phyloP scores from a whole-genome alignment of 2,329 filamentous ascomycete species.

The Aspergillus aculeatus region DNA sequence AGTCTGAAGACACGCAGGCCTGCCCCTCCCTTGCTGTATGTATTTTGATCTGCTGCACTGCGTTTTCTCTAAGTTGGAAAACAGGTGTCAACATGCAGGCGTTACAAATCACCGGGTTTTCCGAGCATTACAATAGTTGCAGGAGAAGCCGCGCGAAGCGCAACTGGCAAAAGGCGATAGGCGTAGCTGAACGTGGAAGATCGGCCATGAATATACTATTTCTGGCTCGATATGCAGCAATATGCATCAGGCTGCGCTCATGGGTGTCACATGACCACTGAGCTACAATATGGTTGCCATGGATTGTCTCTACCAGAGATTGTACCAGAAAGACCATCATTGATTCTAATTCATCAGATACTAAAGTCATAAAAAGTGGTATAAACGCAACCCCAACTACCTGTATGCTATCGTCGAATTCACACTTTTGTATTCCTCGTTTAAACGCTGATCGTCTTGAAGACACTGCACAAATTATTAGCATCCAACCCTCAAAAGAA shows the following conservation, averaged over 20 bases:
- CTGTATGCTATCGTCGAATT: conserved; percentile 6
- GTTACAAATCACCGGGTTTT: too few relatives aligned
- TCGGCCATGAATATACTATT: not conserved
- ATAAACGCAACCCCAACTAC: conserved; percentile 8
- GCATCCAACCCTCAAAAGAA: conserved; percentile 3
- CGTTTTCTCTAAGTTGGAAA: too few relatives aligned
- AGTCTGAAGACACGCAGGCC: too few relatives aligned
- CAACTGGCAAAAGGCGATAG: not conserved
- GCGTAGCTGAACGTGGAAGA: not conserved
- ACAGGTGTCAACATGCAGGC: too few relatives aligned
- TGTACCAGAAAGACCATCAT: not conserved
- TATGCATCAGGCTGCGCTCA: not conserved
- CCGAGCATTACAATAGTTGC: too few relatives aligned
- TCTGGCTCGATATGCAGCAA: not conserved
- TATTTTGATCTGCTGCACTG: too few relatives aligned
- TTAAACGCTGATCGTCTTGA: conserved; percentile 79
- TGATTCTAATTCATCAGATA: conserved; percentile 7
- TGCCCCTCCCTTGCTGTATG: too few relatives aligned
- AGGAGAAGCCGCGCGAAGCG: not conserved
- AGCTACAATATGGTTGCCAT: too few relatives aligned
- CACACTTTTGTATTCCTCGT: conserved; percentile 10
- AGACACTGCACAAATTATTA: conserved; percentile 56
- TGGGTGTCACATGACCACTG: not conserved
- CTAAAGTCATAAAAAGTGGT: conserved; percentile 3
- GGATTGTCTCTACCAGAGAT: too few relatives aligned